Evolutionary conservation across 2,329 filamentous ascomycete species (phyloP).

Genomic region (Cladophialophora chaetospira): DNA sequence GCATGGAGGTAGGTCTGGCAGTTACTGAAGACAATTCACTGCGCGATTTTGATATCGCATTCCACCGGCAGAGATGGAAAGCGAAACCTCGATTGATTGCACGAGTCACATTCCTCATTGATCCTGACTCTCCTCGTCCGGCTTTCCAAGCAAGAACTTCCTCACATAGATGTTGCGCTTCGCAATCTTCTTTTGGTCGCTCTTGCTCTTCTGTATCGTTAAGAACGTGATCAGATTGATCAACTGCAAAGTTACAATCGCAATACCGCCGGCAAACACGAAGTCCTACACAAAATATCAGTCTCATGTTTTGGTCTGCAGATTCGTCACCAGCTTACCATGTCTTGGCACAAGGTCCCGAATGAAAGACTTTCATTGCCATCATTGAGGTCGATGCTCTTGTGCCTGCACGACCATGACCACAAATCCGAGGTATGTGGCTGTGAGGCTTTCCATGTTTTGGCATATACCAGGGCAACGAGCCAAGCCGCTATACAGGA

Average conservation of each 20-base stretch:
- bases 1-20: too few relatives aligned
- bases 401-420: conserved; percentile 5
- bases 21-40: too few relatives aligned
- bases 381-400: conserved; percentile 3
- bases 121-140: not conserved
- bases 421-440: not conserved
- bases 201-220: not conserved
- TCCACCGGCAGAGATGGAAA: too few relatives aligned
- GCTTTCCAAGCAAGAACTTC: not conserved
- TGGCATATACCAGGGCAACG: not conserved
- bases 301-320: not conserved
- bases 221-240: not conserved
- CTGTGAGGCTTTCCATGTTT: not conserved
- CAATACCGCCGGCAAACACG: conserved; percentile 4
- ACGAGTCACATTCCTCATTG: not conserved
- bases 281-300: conserved; percentile 1
- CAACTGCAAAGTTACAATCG: not conserved
- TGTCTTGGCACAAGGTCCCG: conserved; percentile 4
- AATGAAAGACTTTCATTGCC: conserved; percentile 3
- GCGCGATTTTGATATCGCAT: too few relatives aligned
- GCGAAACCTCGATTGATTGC: too few relatives aligned
- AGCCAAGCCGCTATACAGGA: conserved; percentile 2
- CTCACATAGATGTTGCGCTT: conserved; percentile 4
- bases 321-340: not conserved
- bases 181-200: conserved; percentile 1